Percentiles rank a stretch among this genome's conserved stretches.
Conservation (phyloP, 257 asterid species). For the Lycium ferocissimum region DNA sequence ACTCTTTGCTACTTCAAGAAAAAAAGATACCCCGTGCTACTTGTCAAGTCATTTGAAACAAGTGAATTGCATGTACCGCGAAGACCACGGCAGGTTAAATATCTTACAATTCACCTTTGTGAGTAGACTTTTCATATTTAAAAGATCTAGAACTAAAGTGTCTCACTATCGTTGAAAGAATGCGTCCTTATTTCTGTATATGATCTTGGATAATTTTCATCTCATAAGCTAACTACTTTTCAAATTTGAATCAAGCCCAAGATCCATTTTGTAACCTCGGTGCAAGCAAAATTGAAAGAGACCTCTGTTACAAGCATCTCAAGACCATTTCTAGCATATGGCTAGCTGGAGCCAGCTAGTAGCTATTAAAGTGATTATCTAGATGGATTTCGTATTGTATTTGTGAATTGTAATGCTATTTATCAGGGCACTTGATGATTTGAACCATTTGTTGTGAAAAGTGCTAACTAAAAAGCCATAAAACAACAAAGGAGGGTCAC, state of each 20-base stretch:
- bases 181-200: too few relatives aligned
- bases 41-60: neutral
- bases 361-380: too few relatives aligned
- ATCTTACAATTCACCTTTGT: neutral
- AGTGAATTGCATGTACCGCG: neutral
- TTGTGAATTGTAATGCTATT: neutral
- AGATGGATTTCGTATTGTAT: neutral
- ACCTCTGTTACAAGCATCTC: neutral
- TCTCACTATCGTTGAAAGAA: too few relatives aligned
- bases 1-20: too few relatives aligned
- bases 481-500: constrained; percentile 40
- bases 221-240: too few relatives aligned
- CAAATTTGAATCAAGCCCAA: too few relatives aligned
- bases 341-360: neutral
- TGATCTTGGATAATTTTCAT: too few relatives aligned
- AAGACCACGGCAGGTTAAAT: neutral
- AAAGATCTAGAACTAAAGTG: neutral
- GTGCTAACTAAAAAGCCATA: constrained; percentile 25
- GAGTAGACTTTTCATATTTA: neutral
- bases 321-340: neutral
- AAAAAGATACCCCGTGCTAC: neutral
- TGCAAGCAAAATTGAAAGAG: neutral
- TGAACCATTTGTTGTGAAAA: constrained; percentile 15
- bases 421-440: neutral
- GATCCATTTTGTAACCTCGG: too few relatives aligned